Conservation (phyloP, 1,284 basidiomycete species). For the Ganoderma boninense region DNA sequence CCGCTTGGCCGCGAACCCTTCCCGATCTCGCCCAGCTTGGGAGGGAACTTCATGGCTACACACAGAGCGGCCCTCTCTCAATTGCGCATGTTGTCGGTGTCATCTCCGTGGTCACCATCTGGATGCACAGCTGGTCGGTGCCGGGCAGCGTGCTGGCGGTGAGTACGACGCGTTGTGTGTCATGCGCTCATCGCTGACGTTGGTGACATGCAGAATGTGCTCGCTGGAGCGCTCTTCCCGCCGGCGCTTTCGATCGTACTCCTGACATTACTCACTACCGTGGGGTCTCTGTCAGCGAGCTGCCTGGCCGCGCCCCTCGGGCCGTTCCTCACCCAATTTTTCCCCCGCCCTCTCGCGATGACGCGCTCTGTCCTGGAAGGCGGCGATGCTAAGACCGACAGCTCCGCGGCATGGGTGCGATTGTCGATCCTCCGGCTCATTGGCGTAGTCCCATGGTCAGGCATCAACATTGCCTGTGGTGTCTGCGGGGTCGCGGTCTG, state of each 20-base stretch:
- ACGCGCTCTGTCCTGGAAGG: constrained; percentile 76
- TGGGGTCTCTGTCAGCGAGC: constrained; percentile 86
- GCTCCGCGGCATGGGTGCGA: constrained; percentile 82
- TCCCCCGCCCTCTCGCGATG: constrained; percentile 86
- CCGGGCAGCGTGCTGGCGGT: constrained; percentile 92
- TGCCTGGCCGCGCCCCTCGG: constrained; percentile 84
- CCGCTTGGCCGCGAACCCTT: constrained; percentile 78
- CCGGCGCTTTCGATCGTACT: constrained; percentile 82
- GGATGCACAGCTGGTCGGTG: constrained; percentile 96
- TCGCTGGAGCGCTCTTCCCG: constrained; percentile 88
- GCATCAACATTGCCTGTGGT: constrained; percentile 93
- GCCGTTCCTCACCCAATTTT: constrained; percentile 80
- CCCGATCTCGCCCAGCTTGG: constrained; percentile 78
- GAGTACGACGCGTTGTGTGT: constrained; percentile 38
- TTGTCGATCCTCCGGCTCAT: constrained; percentile 86
- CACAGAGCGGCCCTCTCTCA: constrained; percentile 69
- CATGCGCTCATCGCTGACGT: constrained; percentile 26
- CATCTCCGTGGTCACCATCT: constrained; percentile 84
- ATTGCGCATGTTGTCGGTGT: constrained; percentile 81
- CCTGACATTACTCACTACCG: constrained; percentile 82
- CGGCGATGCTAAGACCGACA: constrained; percentile 47
- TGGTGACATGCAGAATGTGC: constrained; percentile 72
- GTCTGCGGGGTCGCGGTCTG: constrained; percentile 81
- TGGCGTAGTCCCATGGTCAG: constrained; percentile 93
- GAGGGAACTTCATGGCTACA: constrained; percentile 77